phyloP scores from a whole-genome alignment of 352 stramenopile species.

The Globisporangium splendens region DNA sequence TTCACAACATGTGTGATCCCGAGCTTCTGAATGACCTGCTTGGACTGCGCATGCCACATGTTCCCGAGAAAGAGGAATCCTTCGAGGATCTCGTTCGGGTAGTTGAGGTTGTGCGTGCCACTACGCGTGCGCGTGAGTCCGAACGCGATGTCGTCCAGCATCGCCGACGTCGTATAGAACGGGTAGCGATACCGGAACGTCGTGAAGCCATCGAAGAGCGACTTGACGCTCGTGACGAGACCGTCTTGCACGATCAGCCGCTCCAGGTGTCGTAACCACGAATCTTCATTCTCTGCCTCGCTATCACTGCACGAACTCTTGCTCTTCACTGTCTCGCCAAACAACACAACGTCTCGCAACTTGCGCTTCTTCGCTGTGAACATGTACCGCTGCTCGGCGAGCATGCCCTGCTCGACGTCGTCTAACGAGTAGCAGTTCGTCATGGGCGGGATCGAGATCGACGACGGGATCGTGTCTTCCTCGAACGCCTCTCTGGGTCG shows the following conservation, averaged over 20 bases:
- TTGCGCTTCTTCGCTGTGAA: constrained; percentile 74
- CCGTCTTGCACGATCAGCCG: constrained; percentile 70
- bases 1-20: constrained; percentile 87
- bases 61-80: constrained; percentile 85
- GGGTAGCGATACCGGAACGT: constrained; percentile 85
- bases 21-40: constrained; percentile 69
- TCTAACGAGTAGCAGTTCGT: constrained; percentile 33
- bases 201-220: constrained; percentile 73
- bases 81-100: constrained; percentile 86
- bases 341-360: constrained; percentile 75
- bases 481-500: constrained; percentile 48
- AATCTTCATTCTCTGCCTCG: constrained; percentile 14
- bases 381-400: constrained; percentile 67
- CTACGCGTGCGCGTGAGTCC: constrained; percentile 71
- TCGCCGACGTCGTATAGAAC: constrained; percentile 76
- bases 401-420: constrained; percentile 46
- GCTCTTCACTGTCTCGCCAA: constrained; percentile 63
- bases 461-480: constrained; percentile 70
- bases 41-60: constrained; percentile 85
- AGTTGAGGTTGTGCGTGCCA: constrained; percentile 84
- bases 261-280: constrained; percentile 62
- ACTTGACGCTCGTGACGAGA: constrained; percentile 71
- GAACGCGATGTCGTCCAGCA: constrained; percentile 56
- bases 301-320: constrained; percentile 9
- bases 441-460: constrained; percentile 71